These are phyloP conservation scores for Fonsecaea nubica DNA, from an alignment of 2,329 filamentous ascomycete genomes.

Conservation along the genomic window DNA sequence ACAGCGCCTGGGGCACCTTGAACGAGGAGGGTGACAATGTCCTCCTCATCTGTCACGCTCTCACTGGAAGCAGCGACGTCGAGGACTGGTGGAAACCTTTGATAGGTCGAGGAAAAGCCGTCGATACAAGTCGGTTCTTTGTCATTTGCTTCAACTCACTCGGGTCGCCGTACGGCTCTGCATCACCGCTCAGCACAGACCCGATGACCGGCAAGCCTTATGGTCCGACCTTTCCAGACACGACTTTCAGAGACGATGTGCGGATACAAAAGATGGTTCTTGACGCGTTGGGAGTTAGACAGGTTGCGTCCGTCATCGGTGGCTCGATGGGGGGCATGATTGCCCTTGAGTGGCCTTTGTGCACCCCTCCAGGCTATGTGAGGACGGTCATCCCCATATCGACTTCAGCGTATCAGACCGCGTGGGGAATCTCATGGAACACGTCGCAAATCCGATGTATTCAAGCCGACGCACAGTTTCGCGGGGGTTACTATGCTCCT, in stretches of 20 bases:
- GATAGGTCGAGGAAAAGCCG: conserved; percentile 57
- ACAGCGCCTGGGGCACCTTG: conserved; percentile 66
- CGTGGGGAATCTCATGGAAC: conserved; percentile 65
- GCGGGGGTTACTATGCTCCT: conserved; percentile 91
- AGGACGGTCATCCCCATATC: conserved; percentile 61
- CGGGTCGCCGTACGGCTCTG: conserved; percentile 61
- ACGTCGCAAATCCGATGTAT: conserved; percentile 70
- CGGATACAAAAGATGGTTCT: conserved; percentile 64
- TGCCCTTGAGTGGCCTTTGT: conserved; percentile 68
- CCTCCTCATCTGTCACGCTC: conserved; percentile 64
- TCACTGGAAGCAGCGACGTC: conserved; percentile 61
- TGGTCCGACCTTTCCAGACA: conserved; percentile 93
- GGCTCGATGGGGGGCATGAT: conserved; percentile 66
- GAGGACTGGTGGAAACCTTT: conserved; percentile 64
- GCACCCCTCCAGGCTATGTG: conserved; percentile 71
- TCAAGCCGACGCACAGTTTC: conserved; percentile 96
- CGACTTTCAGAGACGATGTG: conserved; percentile 93
- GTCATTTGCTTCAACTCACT: conserved; percentile 61
- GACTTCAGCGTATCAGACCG: conserved; percentile 62
- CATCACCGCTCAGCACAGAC: conserved; percentile 67
- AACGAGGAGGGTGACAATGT: conserved; percentile 64
- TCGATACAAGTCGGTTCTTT: conserved; percentile 61
- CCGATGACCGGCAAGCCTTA: conserved; percentile 67
- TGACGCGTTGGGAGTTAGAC: conserved; percentile 59
- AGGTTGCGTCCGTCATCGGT: conserved; percentile 61